Evolutionary conservation across 225 moss, liverwort and hornwort genomes (phyloP), one percentile per base, ranked within the genome.

Genomic region (Anthoceros angustus): DNA sequence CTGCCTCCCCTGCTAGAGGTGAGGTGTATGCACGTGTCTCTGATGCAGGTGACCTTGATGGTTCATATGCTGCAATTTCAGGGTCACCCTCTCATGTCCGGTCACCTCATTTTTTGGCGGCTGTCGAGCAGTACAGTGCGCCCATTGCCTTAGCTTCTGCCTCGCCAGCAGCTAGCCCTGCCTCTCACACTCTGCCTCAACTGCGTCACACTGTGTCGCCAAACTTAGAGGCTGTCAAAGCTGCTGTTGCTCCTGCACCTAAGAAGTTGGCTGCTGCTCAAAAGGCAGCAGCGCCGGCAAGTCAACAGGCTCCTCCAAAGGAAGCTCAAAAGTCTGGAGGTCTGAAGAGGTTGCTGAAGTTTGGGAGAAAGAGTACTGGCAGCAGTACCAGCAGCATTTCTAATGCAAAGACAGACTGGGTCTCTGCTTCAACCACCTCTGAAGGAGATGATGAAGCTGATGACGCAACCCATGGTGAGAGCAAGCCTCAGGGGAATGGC

Each of bases 201-300:
- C 76, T 85, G 7, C 84, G 79, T 61, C 76, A 70, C 25, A 81
- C 88, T 45, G 69, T 78, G 16, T 95, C 88, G 48, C 91, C 95
- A 0, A 83, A 84, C 42, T 70, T 76, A 50, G 61, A 67, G 61
- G 74, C 83, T 66, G 73, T 71, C 4, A 83, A 80, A 40, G 67
- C 73, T 42, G 65, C 65, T 8, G n/a, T n/a, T n/a, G 76, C 69
- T 63, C 79, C 55, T 55, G 55, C 79, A 43, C 73, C 83, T 8
- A 95, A 87, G 79, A 95, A 88, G 70, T 88, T 82, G 91, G 78
- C 81, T 39, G 72, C 74, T n/a, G 85, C 86, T 2, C 88, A 88
- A 0, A 91, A 88, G 74, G 60, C 80, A 5, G 42, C 66, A 50
- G n/a, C n/a, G n/a, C 66, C 79, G 5, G 45, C 48, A 10, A 70